Percentiles rank a stretch among this genome's conserved stretches.
Evolutionary conservation across 2,329 filamentous ascomycete genomes (phyloP).

Genomic region (Lachnellula occidentalis): DNA sequence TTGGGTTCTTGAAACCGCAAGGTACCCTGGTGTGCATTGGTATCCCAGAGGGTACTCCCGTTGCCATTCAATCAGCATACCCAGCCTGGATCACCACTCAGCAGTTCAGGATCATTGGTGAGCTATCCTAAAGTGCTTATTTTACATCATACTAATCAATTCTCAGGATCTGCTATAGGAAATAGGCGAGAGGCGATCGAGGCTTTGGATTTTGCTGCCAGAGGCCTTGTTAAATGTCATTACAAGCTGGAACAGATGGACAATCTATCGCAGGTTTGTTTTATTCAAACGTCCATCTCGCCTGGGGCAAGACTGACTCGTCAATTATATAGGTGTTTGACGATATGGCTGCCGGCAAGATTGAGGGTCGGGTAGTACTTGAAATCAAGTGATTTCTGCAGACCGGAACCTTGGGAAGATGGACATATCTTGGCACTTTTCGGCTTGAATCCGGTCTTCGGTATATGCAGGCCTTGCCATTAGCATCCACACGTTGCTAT

Average conservation of each 20-base stretch:
- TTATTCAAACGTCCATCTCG: too few species aligned
- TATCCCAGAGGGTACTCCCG: constrained; percentile 38
- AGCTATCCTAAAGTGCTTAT: too few species aligned
- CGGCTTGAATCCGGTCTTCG: too few species aligned
- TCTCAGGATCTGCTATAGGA: constrained; percentile 39
- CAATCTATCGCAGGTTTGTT: constrained; percentile 34
- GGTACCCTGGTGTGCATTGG: constrained; percentile 46
- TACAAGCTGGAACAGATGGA: constrained; percentile 38
- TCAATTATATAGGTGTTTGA: not conserved
- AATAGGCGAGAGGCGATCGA: constrained; percentile 42
- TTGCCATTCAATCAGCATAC: constrained; percentile 37
- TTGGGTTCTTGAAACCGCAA: constrained; percentile 39
- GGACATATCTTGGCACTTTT: too few species aligned
- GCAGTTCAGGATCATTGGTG: constrained; percentile 35
- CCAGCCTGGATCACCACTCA: constrained; percentile 35
- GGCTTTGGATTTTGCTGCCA: constrained; percentile 38
- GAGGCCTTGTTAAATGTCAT: constrained; percentile 39
- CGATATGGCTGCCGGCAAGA: not conserved
- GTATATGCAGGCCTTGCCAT: too few species aligned
- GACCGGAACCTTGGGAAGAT: too few species aligned
- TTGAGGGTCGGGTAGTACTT: not conserved
- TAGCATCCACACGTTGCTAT: too few species aligned
- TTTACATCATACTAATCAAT: not conserved
- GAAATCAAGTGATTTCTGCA: too few species aligned
- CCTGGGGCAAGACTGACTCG: too few species aligned